Evolutionary conservation across 176 grass and related monocot species (phyloP), one percentile per base, ranked within the genome.

Genomic region (Cenchrus purpureus): DNA sequence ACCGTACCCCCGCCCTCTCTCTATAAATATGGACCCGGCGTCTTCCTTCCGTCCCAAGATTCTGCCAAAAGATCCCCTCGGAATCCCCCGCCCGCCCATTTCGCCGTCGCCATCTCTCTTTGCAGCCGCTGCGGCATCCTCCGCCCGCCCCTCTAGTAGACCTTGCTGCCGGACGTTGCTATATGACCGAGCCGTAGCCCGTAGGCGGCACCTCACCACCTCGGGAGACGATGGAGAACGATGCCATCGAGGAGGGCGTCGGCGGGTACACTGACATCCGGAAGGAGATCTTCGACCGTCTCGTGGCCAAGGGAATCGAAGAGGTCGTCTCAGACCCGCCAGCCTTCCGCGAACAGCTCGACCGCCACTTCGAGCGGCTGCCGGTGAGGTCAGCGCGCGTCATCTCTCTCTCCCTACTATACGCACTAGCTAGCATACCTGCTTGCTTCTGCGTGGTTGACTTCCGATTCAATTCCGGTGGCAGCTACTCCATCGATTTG

Each of bases 401-500:
- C 43, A n/a, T 22, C 43, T 0, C 17, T 48, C 68, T 6, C 0
- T 25, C 5, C 2, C 2, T 50, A 6, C 7, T 8, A 1, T 49
- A 49, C 37, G 0, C 40, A 11, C 42, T 11, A 2, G 12, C 15
- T 11, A 3, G 32, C 7, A n/a, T 19, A 5, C 32, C 10, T 46
- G 1, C 10, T 28, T 28, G 12, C 20, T 12, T 25, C 19, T 71
- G 20, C 10, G 61, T 50, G n/a, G 54, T 57, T 57, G 54, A 57
- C 54, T 57, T 15, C 37, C 37, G 37, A 37, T 37, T 4, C 37
- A 37, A 37, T 37, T 37, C 45, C 45, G 45, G 45, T 62, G 10
- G 51, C 85, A 98, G 93, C 86, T 98, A 98, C 67, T 77, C 86
- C 51, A 84, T 91, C 74, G 97, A 98, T 85, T 54, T 98, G 12